Evolutionary conservation across 371 early-diverging fungal species (phyloP).

Genomic region (Apophysomyces ossiformis): DNA sequence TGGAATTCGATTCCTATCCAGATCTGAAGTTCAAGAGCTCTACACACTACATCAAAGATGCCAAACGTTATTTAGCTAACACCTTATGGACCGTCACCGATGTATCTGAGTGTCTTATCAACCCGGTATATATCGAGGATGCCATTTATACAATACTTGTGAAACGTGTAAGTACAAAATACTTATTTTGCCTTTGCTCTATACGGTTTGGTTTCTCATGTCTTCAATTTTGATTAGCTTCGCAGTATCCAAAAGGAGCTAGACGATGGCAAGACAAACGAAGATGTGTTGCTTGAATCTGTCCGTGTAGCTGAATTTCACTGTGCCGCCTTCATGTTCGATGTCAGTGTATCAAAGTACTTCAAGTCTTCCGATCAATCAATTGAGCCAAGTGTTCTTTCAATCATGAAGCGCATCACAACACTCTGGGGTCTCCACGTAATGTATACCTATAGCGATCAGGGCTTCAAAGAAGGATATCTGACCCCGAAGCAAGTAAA

Average conservation of each 20-base stretch:
- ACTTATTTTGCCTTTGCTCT: neutral
- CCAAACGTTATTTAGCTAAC: slow-evolving; percentile 33
- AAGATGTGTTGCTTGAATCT: slow-evolving; percentile 39
- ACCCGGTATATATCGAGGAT: slow-evolving; percentile 31
- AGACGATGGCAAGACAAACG: slow-evolving; percentile 23
- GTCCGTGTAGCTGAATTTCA: slow-evolving; percentile 46
- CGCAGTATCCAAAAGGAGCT: slow-evolving; percentile 30
- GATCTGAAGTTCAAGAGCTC: slow-evolving; percentile 42
- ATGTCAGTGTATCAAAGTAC: slow-evolving; percentile 35
- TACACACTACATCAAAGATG: slow-evolving; percentile 35
- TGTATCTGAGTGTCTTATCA: slow-evolving; percentile 22
- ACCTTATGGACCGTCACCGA: slow-evolving; percentile 30
- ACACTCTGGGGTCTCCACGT: slow-evolving; percentile 46
- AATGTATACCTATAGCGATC: slow-evolving; percentile 48
- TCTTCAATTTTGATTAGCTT: slow-evolving; percentile 22
- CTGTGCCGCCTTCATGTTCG: slow-evolving; percentile 38
- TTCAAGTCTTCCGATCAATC: slow-evolving; percentile 28
- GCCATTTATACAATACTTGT: slow-evolving; percentile 40
- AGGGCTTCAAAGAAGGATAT: slow-evolving; percentile 59
- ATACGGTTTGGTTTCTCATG: neutral
- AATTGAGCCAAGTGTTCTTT: slow-evolving; percentile 23
- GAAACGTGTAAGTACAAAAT: slow-evolving; percentile 38
- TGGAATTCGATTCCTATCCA: slow-evolving; percentile 36
- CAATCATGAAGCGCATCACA: slow-evolving; percentile 40
- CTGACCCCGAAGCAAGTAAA: slow-evolving; percentile 53